A percentile compares a stretch with the other conserved stretches of the same genome.
phyloP scores from a whole-genome alignment of 768 basidiomycete species.

The Phaeotremella fagi region DNA sequence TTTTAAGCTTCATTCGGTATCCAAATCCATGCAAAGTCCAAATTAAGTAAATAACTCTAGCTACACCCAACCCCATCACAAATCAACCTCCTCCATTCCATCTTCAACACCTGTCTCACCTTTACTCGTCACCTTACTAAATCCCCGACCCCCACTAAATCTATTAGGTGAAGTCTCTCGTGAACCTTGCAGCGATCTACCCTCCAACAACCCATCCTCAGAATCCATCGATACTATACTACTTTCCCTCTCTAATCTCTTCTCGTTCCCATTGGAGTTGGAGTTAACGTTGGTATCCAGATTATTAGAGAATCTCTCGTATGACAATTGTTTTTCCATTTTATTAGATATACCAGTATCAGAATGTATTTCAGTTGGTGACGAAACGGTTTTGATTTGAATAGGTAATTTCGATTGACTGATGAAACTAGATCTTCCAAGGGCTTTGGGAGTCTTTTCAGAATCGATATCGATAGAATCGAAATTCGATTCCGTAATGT shows the following conservation, averaged over 20 bases:
- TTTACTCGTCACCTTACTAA: neutral
- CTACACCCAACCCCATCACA: slow-evolving; percentile 6
- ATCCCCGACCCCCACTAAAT: neutral
- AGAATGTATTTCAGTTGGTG: slow-evolving; percentile 5
- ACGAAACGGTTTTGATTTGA: slow-evolving; percentile 22
- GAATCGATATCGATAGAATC: too few relatives aligned
- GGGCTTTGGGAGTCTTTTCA: slow-evolving; percentile 13
- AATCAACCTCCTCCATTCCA: slow-evolving; percentile 32
- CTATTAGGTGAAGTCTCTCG: neutral
- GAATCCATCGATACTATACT: slow-evolving; percentile 22
- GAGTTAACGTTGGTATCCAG: neutral
- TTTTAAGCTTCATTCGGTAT: too few relatives aligned
- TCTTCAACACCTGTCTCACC: slow-evolving; percentile 17
- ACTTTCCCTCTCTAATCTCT: slow-evolving; percentile 21
- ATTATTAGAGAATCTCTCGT: slow-evolving; percentile 11
- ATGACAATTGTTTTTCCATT: slow-evolving; percentile 8
- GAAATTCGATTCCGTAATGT: neutral
- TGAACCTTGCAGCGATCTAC: neutral
- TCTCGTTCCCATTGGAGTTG: neutral
- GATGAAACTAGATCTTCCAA: slow-evolving; percentile 1
- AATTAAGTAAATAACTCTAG: too few relatives aligned
- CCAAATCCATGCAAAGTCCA: too few relatives aligned
- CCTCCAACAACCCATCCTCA: slow-evolving; percentile 27
- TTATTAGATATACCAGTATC: neutral
- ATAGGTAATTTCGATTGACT: slow-evolving; percentile 9